phyloP scores from a whole-genome alignment of 371 early-diverging fungal genomes.

The Syncephalastrum racemosum region DNA sequence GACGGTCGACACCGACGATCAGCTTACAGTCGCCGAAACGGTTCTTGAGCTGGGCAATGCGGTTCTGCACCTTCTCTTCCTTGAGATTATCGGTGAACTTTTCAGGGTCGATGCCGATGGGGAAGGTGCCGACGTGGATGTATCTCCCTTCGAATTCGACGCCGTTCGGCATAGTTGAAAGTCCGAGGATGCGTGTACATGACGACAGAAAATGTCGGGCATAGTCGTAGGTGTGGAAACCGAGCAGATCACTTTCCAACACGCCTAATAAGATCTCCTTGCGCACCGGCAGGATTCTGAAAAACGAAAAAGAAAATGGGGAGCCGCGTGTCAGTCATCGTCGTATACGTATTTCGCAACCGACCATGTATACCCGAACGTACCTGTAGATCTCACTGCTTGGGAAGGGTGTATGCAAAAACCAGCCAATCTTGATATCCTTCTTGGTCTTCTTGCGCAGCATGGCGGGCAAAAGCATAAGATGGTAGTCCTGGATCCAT shows the following conservation, averaged over 20 bases:
- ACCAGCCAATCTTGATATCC: constrained; percentile 96
- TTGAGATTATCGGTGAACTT: constrained; percentile 87
- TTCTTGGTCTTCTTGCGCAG: constrained; percentile 53
- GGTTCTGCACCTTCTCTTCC: constrained; percentile 63
- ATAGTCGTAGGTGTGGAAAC: constrained; percentile 99
- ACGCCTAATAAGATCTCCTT: constrained; percentile 93
- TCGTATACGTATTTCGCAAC: background rate
- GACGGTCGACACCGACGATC: constrained; percentile 98
- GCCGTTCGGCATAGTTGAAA: constrained; percentile 89
- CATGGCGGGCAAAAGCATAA: constrained; percentile 95
- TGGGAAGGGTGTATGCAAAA: constrained; percentile 99
- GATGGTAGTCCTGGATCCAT: constrained; percentile 99
- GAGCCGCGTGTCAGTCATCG: background rate
- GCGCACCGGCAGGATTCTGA: constrained; percentile 85
- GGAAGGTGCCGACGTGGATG: constrained; percentile 96
- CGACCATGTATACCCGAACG: constrained; percentile 2
- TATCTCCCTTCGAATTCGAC: constrained; percentile 88
- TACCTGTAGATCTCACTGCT: constrained; percentile 88
- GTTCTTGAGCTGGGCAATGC: constrained; percentile 78
- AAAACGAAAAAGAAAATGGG: background rate
- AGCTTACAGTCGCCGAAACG: constrained; percentile 90
- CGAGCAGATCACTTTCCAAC: constrained; percentile 87
- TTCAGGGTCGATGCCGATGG: constrained; percentile 99
- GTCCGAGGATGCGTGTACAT: constrained; percentile 92
- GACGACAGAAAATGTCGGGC: constrained; percentile 97